Conservation (phyloP, 768 basidiomycete genomes). For the Dentipellis sp. region DNA sequence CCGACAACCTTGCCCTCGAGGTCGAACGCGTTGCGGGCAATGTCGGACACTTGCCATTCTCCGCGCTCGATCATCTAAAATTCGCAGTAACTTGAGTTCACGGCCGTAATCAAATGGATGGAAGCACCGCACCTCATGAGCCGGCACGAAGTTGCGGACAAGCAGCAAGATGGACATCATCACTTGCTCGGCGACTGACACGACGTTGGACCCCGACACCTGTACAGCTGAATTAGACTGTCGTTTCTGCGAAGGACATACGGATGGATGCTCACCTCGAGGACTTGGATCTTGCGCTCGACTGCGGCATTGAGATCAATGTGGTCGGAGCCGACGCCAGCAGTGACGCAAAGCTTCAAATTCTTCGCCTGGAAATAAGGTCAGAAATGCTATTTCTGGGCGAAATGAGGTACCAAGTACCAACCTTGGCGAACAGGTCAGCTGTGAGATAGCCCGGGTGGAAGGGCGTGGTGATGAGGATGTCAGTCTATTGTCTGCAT, state of each 20-base stretch:
- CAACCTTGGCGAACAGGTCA: conserved; percentile 30
- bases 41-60: conserved; percentile 31
- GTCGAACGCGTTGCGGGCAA: conserved; percentile 33
- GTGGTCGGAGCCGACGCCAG: conserved; percentile 80
- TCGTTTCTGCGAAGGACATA: too few relatives aligned
- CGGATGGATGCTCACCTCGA: too few relatives aligned
- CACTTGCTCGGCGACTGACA: conserved; percentile 35
- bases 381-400: too few relatives aligned
- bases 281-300: conserved; percentile 66
- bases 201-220: conserved; percentile 36
- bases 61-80: conserved; percentile 26
- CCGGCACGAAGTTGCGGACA: conserved; percentile 33
- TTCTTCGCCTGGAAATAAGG: too few relatives aligned
- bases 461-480: conserved; percentile 22
- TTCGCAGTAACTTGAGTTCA: too few relatives aligned
- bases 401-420: too few relatives aligned
- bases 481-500: conserved; percentile 4
- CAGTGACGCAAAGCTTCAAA: conserved; percentile 75
- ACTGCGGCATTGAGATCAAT: too few relatives aligned
- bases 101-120: too few relatives aligned
- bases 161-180: conserved; percentile 34
- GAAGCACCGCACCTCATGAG: too few relatives aligned
- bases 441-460: conserved; percentile 21
- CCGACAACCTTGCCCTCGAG: conserved; percentile 40
- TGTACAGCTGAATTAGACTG: too few relatives aligned